phyloP scores from a whole-genome alignment of 208 protist genomes.

The Strigomonas galati region DNA sequence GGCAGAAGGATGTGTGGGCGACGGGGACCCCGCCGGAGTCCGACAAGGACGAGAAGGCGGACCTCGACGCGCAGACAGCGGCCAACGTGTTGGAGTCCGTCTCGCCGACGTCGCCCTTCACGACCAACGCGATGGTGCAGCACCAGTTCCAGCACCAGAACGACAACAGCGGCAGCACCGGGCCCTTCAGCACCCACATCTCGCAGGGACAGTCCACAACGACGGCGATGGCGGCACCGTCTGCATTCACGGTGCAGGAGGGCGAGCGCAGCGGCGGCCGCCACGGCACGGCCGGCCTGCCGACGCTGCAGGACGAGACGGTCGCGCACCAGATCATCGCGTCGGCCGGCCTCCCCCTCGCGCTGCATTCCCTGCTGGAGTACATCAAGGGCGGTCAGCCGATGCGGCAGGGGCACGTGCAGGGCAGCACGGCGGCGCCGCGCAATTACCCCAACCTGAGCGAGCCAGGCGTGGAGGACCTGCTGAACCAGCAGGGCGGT shows the following conservation, averaged over 20 bases:
- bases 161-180: constrained; percentile 8
- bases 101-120: constrained; percentile 1
- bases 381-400: constrained; percentile 63
- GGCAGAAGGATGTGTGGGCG: constrained; percentile 29
- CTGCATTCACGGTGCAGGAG: constrained; percentile 30
- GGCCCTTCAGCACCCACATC: neutral
- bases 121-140: neutral
- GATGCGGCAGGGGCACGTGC: constrained; percentile 14
- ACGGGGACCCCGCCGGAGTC: constrained; percentile 22
- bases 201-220: neutral
- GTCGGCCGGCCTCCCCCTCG: constrained; percentile 58
- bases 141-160: constrained; percentile 1
- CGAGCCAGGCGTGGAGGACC: constrained; percentile 24
- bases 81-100: neutral
- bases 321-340: constrained; percentile 56
- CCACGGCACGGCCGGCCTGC: constrained; percentile 10
- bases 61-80: neutral
- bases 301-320: constrained; percentile 34
- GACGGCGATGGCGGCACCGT: constrained; percentile 12
- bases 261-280: neutral
- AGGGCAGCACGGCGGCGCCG: constrained; percentile 15
- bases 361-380: constrained; percentile 31
- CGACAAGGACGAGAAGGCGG: constrained; percentile 12
- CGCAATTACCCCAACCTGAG: constrained; percentile 57
- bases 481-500: neutral